Percentiles rank a stretch among this genome's conserved stretches.
Evolutionary conservation across 164 flowering plant species (phyloP).

Genomic region (Chloranthus sessilifolius): DNA sequence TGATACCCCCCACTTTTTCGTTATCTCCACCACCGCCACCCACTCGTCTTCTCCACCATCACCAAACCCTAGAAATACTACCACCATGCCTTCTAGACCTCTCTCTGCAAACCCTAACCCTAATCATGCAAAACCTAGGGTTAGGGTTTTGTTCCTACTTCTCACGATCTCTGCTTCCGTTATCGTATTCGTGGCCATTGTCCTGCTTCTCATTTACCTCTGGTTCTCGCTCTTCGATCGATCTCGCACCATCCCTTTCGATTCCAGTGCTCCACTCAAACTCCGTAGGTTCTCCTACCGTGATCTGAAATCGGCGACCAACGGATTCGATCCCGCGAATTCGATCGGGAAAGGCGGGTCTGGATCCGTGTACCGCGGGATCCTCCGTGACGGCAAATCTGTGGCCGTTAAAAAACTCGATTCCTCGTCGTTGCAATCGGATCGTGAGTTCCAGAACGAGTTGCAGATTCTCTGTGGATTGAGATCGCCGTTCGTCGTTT

Average conservation of each 20-base stretch:
- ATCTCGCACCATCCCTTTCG: slow-evolving; percentile 70
- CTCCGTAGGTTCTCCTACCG: slow-evolving; percentile 61
- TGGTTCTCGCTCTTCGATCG: slow-evolving; percentile 39
- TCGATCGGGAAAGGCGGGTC: slow-evolving; percentile 85
- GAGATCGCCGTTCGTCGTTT: slow-evolving; percentile 61
- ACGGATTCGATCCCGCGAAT: slow-evolving; percentile 45
- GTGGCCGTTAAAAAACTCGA: slow-evolving; percentile 76
- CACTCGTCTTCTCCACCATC: background rate
- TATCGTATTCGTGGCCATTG: slow-evolving; percentile 34
- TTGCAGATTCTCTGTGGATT: slow-evolving; percentile 70
- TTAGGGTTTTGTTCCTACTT: slow-evolving; percentile 45
- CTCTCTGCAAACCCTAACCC: slow-evolving; percentile 24
- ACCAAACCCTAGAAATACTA: slow-evolving; percentile 1
- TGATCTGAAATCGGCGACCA: slow-evolving; percentile 73
- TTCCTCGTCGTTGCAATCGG: slow-evolving; percentile 40
- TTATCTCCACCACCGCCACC: background rate
- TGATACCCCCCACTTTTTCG: background rate
- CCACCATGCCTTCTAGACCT: slow-evolving; percentile 72
- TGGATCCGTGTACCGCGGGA: slow-evolving; percentile 70
- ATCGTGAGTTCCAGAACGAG: slow-evolving; percentile 88
- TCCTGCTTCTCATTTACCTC: slow-evolving; percentile 46
- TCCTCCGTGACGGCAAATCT: slow-evolving; percentile 62
- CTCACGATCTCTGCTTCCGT: slow-evolving; percentile 48
- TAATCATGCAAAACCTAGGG: slow-evolving; percentile 6
- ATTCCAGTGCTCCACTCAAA: slow-evolving; percentile 44